phyloP scores from a whole-genome alignment of 306 rosid species.

The Pachyrhizus erosus region DNA sequence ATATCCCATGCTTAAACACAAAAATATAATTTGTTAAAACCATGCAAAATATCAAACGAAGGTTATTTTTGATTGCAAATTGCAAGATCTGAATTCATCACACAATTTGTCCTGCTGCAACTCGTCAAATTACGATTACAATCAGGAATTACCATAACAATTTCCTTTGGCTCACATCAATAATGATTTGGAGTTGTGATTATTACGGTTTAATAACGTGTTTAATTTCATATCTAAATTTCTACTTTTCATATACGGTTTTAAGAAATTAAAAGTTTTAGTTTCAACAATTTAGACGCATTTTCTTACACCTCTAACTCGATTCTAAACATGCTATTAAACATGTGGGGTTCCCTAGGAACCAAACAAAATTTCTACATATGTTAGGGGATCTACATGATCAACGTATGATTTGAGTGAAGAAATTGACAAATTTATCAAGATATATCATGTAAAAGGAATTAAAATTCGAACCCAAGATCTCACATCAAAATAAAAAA shows the following conservation, averaged over 20 bases:
- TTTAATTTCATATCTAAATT: too few species aligned
- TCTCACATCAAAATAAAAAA: background rate
- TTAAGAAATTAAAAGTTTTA: background rate
- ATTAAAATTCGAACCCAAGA: background rate
- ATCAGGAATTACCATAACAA: background rate
- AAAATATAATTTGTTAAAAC: background rate
- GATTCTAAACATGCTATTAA: background rate
- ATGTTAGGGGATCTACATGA: constrained; percentile 1
- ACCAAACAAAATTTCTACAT: background rate
- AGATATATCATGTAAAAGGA: background rate
- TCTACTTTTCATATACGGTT: too few species aligned
- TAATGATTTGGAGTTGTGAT: background rate
- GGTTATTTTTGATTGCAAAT: constrained; percentile 23
- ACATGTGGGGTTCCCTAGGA: background rate
- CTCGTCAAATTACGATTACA: background rate
- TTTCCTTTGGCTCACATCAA: background rate
- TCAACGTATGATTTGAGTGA: background rate
- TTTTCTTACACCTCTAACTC: background rate
- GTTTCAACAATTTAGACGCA: too few species aligned
- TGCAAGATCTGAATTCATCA: background rate
- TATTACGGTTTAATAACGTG: background rate
- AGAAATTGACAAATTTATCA: constrained; percentile 4
- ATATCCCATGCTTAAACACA: background rate
- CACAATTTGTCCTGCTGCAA: background rate
- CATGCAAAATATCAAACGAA: background rate